Evolutionary conservation across 2,329 filamentous ascomycete genomes (phyloP).

Genomic region (Aureobasidium sp.): DNA sequence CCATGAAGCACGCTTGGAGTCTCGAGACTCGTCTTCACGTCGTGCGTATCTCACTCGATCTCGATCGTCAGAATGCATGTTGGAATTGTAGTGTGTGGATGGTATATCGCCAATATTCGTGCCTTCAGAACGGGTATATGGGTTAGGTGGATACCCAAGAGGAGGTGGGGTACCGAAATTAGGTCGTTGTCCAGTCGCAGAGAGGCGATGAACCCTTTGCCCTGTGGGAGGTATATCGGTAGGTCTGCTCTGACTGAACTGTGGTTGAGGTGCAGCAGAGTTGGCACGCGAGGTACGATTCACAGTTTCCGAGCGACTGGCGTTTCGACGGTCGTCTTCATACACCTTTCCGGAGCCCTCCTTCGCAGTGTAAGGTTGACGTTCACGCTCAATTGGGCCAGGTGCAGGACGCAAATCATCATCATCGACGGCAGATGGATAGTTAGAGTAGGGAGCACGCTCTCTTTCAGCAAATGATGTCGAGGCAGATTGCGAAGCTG

Average conservation of each 20-base stretch:
- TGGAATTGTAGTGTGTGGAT: conserved; percentile 16
- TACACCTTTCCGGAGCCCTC: conserved; percentile 55
- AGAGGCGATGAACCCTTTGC: conserved; percentile 17
- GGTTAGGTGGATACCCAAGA: conserved; percentile 13
- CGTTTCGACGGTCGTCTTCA: conserved; percentile 31
- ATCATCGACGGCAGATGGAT: conserved; percentile 27
- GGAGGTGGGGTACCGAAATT: background rate
- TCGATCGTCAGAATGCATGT: conserved; percentile 16
- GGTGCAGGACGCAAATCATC: conserved; percentile 34
- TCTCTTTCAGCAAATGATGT: conserved; percentile 31
- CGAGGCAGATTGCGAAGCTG: conserved; percentile 6
- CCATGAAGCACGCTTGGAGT: background rate
- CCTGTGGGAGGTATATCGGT: conserved; percentile 14
- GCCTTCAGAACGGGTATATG: conserved; percentile 18
- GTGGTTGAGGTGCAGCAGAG: conserved; percentile 14
- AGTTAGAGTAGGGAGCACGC: conserved; percentile 34
- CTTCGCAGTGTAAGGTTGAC: conserved; percentile 56
- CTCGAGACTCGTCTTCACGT: background rate
- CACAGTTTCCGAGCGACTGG: conserved; percentile 4
- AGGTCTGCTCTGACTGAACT: conserved; percentile 9
- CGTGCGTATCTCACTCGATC: conserved; percentile 8
- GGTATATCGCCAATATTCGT: conserved; percentile 18
- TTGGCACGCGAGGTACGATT: conserved; percentile 16
- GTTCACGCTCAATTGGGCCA: conserved; percentile 55
- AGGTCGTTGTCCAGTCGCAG: background rate